Conservation (phyloP, 257 asterid species). For the Linderniella brevidens region DNA sequence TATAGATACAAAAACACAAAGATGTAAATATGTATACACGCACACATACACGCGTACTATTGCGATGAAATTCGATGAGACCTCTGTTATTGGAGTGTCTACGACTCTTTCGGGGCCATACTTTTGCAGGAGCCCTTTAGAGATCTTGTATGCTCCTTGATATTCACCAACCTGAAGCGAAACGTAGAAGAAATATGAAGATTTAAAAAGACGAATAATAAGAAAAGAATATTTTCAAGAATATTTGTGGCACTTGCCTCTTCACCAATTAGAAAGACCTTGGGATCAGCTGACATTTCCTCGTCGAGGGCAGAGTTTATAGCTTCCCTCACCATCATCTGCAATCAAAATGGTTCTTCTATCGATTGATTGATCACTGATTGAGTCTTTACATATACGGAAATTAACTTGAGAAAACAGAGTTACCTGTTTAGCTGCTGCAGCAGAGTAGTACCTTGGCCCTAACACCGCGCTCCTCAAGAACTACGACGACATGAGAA, state of each 20-base stretch:
- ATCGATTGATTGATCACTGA: too few species aligned
- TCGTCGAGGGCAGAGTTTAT: constrained; percentile 86
- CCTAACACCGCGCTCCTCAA: too few species aligned
- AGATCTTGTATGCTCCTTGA: constrained; percentile 93
- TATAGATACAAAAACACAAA: constrained; percentile 8
- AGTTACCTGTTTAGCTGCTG: too few species aligned
- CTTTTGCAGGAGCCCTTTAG: constrained; percentile 80
- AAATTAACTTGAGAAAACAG: too few species aligned
- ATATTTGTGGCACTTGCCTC: constrained; percentile 30
- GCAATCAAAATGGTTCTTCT: constrained; percentile 6
- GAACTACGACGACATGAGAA: too few species aligned
- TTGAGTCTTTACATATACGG: too few species aligned
- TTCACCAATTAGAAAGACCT: constrained; percentile 85
- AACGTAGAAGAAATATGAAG: not conserved
- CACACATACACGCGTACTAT: constrained; percentile 1
- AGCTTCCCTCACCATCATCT: constrained; percentile 94
- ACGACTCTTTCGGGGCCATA: constrained; percentile 84
- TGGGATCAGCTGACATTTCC: constrained; percentile 97
- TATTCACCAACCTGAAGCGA: constrained; percentile 82
- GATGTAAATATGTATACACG: not conserved
- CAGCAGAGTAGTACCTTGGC: too few species aligned
- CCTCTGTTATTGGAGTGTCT: constrained; percentile 97
- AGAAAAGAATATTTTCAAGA: not conserved
- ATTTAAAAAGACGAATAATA: not conserved
- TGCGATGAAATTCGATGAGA: constrained; percentile 10